Conservation (phyloP, 257 asterid species). For the Verbascum thapsus region DNA sequence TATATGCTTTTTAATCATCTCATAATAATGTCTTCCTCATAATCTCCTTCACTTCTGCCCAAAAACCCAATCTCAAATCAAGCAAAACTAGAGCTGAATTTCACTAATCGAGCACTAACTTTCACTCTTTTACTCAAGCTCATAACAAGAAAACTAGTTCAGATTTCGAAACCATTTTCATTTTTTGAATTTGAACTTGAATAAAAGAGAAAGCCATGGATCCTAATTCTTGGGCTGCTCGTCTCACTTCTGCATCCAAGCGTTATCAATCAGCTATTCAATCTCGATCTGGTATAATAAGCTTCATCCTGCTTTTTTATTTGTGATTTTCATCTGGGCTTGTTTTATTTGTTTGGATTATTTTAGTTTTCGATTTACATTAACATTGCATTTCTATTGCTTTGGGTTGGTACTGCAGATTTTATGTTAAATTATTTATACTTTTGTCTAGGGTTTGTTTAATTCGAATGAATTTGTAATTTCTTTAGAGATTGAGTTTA, state of each 20-base stretch:
- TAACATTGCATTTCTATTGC: conserved; percentile 26
- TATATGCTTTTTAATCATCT: too few relatives aligned
- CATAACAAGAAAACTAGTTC: conserved; percentile 26
- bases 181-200: conserved; percentile 31
- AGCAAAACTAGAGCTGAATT: too few relatives aligned
- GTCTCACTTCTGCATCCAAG: conserved; percentile 75
- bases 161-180: conserved; percentile 28
- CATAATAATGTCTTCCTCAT: too few relatives aligned
- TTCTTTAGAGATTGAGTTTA: not conserved
- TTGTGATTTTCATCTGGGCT: conserved; percentile 11
- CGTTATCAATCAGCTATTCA: conserved; percentile 74
- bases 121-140: conserved; percentile 36
- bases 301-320: not conserved
- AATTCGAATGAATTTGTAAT: not conserved
- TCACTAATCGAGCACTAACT: conserved; percentile 16
- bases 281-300: conserved; percentile 79
- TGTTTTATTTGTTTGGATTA: not conserved
- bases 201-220: conserved; percentile 56
- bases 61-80: too few relatives aligned
- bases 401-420: not conserved
- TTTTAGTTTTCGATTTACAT: not conserved
- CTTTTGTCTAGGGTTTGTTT: not conserved
- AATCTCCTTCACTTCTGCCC: too few relatives aligned
- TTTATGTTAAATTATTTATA: not conserved
- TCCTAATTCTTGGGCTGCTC: conserved; percentile 86